Percentiles rank a stretch among this genome's conserved stretches.
Conservation (phyloP, 2,329 filamentous ascomycete genomes). For the Amauroascus niger region DNA sequence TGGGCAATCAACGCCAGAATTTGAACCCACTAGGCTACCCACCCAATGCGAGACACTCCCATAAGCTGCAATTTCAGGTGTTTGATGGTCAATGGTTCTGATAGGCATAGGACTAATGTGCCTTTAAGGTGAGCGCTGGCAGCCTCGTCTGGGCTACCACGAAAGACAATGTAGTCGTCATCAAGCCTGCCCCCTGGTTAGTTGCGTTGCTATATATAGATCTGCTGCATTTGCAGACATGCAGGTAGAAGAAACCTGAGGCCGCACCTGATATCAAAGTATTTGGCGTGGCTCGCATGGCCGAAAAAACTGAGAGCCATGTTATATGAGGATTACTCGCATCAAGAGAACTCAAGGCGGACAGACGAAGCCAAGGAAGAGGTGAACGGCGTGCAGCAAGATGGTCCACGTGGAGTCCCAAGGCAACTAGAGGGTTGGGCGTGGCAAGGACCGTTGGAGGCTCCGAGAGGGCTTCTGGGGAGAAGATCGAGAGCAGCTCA, state of each 20-base stretch:
- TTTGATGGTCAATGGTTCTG: slow-evolving; percentile 58
- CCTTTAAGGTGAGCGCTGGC: slow-evolving; percentile 66
- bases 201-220: not conserved
- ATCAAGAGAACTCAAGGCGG: not conserved
- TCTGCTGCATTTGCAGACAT: not conserved
- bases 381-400: not conserved
- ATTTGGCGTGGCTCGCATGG: slow-evolving; percentile 39
- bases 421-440: too few species aligned
- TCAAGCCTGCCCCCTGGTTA: slow-evolving; percentile 46
- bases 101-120: slow-evolving; percentile 62
- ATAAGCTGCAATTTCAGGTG: slow-evolving; percentile 62
- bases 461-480: not conserved
- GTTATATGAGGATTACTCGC: not conserved
- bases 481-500: not conserved
- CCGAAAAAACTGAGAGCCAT: slow-evolving; percentile 42
- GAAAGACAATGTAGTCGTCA: slow-evolving; percentile 68
- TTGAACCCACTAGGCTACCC: slow-evolving; percentile 31
- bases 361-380: not conserved
- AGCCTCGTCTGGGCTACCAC: slow-evolving; percentile 64
- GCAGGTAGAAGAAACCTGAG: not conserved
- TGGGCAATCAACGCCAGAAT: not conserved
- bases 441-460: not conserved
- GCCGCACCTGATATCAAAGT: slow-evolving; percentile 40
- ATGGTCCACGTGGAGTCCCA: too few species aligned
- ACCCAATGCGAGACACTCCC: slow-evolving; percentile 60